Base-by-base conservation (phyloP, 1,139 yeast species). In the Saccharomyces pastorianus region DNA sequence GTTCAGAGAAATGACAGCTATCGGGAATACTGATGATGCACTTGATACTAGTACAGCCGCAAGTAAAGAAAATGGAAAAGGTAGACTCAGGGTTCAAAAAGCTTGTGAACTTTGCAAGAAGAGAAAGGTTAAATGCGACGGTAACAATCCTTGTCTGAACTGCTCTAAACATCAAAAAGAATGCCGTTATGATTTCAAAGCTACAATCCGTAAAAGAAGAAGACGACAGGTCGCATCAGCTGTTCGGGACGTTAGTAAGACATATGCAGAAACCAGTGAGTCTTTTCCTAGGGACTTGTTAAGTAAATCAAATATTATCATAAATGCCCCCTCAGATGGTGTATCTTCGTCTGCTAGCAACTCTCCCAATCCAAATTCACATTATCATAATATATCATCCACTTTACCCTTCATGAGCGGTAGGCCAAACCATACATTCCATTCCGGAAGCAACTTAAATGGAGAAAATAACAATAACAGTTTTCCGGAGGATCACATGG, bases 111-210 rank as follows among this genome's bases (percentile, higher is more conserved):
- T 87, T 59, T 90, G 96, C 69, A 65, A 77, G 41, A 81, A 85
- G 72, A 86, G 89, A 69, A 90, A 90, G 69, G 96, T 91, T 60
- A 89, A 88, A 67, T 90, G 98, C 71, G 96, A 90, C 60, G 96
- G 96, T 17, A 87, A 86, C 64, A 88, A 86, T 66, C 96, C 96
- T 0, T 90, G 96, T 71, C 86, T 89, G 48, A 96, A 89, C 67
- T 90, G 96, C 38, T 32, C 17, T 7, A 32, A 32, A 32, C 38
- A 32, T 32, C 14, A 32, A n/a, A 32, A 32, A n/a, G 38, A 32
- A 7, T 32, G 38, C 17, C 38, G 38, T 32, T 32, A 32, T n/a
- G 38, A 32, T n/a, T 32, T 32, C 38, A 32, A 32, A 32, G 38
- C 17, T 7, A 32, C 38, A n/a, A 32, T n/a, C 17, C 38, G 38